These are phyloP conservation scores for Aeschynomene evenia DNA, from an alignment of 306 rosid genomes.

Conservation along the genomic window DNA sequence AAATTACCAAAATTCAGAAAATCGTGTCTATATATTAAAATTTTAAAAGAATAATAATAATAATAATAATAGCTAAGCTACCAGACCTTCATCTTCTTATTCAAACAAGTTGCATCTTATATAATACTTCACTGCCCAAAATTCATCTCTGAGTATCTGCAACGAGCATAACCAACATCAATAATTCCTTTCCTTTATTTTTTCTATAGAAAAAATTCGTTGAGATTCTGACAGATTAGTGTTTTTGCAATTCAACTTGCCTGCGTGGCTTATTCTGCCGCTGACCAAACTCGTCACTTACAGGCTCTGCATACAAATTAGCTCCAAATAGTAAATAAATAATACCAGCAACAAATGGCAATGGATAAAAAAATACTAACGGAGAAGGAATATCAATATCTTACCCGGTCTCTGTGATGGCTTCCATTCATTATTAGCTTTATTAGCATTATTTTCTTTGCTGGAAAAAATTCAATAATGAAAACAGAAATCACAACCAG, in stretches of 20 bases:
- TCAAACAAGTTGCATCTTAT: constrained; percentile 61
- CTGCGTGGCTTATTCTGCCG: constrained; percentile 91
- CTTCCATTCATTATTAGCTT: constrained; percentile 61
- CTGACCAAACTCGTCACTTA: constrained; percentile 74
- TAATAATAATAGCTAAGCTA: constrained; percentile 25
- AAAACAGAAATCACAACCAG: constrained; percentile 19
- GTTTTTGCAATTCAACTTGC: constrained; percentile 39
- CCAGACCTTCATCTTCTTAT: constrained; percentile 61
- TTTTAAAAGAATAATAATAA: too few relatives aligned
- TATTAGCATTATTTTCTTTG: constrained; percentile 56
- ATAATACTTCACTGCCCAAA: constrained; percentile 72
- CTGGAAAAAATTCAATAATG: constrained; percentile 46
- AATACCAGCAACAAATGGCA: neutral
- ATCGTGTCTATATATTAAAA: constrained; percentile 28
- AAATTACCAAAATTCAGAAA: constrained; percentile 41
- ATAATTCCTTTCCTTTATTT: neutral
- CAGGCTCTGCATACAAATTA: constrained; percentile 52
- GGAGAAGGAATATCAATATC: constrained; percentile 11
- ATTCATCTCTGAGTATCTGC: constrained; percentile 98
- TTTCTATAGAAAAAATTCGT: neutral
- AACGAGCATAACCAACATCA: constrained; percentile 9
- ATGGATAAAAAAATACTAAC: neutral
- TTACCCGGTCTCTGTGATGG: constrained; percentile 67
- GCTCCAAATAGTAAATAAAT: constrained; percentile 12
- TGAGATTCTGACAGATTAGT: constrained; percentile 5